Evolutionary conservation across 345 rosid genomes (phyloP), one percentile per base, ranked within the genome.

Genomic region (Lepidium didymum): DNA sequence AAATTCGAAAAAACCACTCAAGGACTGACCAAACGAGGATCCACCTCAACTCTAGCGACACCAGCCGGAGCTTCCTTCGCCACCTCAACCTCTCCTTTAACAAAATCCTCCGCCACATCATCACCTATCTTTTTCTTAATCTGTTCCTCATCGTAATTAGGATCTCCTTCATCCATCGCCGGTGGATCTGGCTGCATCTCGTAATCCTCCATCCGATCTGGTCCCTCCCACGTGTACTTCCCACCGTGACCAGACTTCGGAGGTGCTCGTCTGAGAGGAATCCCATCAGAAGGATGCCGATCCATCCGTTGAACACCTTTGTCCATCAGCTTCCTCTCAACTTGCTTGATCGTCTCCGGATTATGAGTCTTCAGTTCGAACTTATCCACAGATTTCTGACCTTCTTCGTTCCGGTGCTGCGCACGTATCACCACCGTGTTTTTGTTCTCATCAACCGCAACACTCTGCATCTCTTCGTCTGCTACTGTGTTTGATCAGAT

Each of bases 141-240:
- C 59, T 29, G 75, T 47, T 78, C 89, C 64, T 89, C 92, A 11
- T 92, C 89, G 56, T 87, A 89, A 50, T 90, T 88, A 0, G 97
- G 97, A 59, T 90, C 93, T 63, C 81, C 85, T 75, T 85, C 84
- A 21, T 92, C 96, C 14, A 92, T 68, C 6, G 96, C 94, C 2
- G 86, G 69, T 3, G 93, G 87, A 31, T 45, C 67, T 1, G 80
- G 75, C 1, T 58, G 66, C 69, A 90, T 50, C 84, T 84, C 93
- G 50, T 64, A 82, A 21, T 83, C 86, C 59, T 71, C 82, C 73
- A 64, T 0, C 44, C 73, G 84, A 10, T 33, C 81, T 0, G 94
- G 87, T 0, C 94, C 97, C 50, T 90, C 96, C 96, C 98, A 90
- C n/a, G 94, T 90, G 82, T 74, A 92, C 78, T 92, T 92, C 5